Evolutionary conservation across 257 asterid genomes (phyloP).

Genomic region (Nicotiana undulata): DNA sequence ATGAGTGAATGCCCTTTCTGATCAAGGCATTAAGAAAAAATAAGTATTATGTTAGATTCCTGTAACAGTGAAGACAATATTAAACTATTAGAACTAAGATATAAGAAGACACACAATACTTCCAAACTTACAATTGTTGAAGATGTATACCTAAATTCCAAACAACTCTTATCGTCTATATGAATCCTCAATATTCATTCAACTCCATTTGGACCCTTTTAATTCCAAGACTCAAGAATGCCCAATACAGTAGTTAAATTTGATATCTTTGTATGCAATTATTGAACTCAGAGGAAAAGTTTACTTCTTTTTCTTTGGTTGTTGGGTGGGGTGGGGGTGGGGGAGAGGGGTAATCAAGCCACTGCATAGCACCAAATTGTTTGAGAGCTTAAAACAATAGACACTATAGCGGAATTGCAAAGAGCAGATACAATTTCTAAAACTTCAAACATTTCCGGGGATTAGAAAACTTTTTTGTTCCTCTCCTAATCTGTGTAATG

Average conservation of each 20-base stretch:
- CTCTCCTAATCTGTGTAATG: background rate
- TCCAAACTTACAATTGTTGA: background rate
- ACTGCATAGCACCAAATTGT: background rate
- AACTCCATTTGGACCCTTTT: background rate
- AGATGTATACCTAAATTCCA: background rate
- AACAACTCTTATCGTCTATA: background rate
- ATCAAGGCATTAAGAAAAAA: background rate
- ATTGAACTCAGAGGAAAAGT: background rate
- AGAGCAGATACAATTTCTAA: background rate
- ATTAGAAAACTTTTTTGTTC: background rate
- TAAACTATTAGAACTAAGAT: background rate
- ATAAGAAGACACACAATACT: background rate
- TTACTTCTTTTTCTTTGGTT: background rate
- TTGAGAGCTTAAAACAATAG: background rate
- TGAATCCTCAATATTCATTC: background rate
- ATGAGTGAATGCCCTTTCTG: slow-evolving; percentile 10
- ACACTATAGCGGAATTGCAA: background rate
- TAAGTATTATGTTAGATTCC: background rate
- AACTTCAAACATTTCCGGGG: background rate
- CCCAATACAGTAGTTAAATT: background rate
- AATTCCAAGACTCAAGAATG: background rate
- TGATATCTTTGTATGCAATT: background rate
- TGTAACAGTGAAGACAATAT: background rate
- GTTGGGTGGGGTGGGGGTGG: background rate
- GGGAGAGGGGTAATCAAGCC: background rate